Conservation (phyloP, 192 early-diverging fungal species). For the Podila epicladia region DNA sequence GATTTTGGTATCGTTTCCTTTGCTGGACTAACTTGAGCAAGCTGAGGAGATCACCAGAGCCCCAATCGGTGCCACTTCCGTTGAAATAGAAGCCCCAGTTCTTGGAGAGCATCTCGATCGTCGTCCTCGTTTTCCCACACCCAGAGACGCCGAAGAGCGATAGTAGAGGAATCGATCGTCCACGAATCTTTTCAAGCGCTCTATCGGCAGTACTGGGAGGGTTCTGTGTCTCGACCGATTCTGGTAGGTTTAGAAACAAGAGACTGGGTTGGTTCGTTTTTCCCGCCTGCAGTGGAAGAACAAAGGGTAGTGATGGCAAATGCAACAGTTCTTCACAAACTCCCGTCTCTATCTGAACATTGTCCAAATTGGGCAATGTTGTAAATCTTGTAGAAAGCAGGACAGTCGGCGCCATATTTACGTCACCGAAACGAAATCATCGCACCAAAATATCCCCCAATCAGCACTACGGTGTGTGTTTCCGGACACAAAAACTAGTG, state of each 20-base stretch:
- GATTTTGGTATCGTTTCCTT: too few species aligned
- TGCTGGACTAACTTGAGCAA: neutral
- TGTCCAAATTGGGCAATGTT: too few species aligned
- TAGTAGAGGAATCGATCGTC: conserved; percentile 14
- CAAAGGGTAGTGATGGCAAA: too few species aligned
- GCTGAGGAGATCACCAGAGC: conserved; percentile 16
- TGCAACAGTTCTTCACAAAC: too few species aligned
- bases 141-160: conserved; percentile 26
- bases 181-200: conserved; percentile 14
- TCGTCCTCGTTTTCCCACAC: conserved; percentile 16
- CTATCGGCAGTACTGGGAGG: conserved; percentile 22
- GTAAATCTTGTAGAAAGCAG: too few species aligned
- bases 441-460: neutral
- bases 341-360: too few species aligned
- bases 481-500: neutral
- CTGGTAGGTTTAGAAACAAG: conserved; percentile 34
- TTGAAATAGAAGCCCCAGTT: too few species aligned
- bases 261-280: conserved; percentile 20
- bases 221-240: conserved; percentile 13
- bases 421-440: neutral
- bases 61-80: conserved; percentile 1
- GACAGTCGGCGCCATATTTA: conserved; percentile 1
- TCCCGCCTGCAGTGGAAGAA: too few species aligned
- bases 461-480: neutral
- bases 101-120: too few species aligned